A percentile compares a stretch with the other conserved stretches of the same genome.
Evolutionary conservation across 257 asterid genomes (phyloP).

Genomic region (Asclepias syriaca): DNA sequence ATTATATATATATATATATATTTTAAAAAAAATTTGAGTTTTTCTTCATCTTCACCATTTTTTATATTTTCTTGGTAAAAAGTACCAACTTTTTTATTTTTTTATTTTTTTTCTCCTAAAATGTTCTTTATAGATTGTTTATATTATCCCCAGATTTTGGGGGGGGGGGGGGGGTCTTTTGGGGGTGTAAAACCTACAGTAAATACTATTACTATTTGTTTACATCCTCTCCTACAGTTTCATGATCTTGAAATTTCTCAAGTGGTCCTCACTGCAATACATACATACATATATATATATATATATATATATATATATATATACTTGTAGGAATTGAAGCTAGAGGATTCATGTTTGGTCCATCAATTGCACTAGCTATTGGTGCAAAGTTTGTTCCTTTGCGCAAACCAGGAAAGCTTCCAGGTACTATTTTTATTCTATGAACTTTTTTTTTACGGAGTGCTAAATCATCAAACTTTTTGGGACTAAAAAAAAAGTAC

Average conservation of each 20-base stretch:
- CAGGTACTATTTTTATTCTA: conserved; percentile 33
- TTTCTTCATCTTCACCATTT: not conserved
- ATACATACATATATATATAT: no score
- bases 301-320: no score
- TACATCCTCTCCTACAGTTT: not conserved
- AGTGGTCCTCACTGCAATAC: not conserved
- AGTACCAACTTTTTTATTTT: not conserved
- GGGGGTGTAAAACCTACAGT: not conserved
- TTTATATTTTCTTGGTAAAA: not conserved
- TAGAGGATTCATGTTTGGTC: conserved; percentile 82
- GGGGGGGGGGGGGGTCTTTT: conserved; percentile 1
- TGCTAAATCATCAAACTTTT: no score
- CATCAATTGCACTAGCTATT: conserved; percentile 69
- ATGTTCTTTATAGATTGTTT: not conserved
- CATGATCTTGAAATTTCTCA: not conserved
- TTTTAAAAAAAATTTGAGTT: not conserved
- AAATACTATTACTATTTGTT: not conserved
- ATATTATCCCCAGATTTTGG: conserved; percentile 6
- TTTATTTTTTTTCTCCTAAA: no score
- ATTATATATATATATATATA: not conserved
- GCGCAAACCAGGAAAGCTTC: conserved; percentile 70
- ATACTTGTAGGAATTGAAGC: conserved; percentile 66
- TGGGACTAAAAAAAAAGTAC: no score
- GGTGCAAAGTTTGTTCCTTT: conserved; percentile 82
- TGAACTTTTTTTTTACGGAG: no score